Percentiles rank a stretch among this genome's conserved stretches.
Conservation (phyloP, 2,329 filamentous ascomycete species). For the Emmonsia crescens region DNA sequence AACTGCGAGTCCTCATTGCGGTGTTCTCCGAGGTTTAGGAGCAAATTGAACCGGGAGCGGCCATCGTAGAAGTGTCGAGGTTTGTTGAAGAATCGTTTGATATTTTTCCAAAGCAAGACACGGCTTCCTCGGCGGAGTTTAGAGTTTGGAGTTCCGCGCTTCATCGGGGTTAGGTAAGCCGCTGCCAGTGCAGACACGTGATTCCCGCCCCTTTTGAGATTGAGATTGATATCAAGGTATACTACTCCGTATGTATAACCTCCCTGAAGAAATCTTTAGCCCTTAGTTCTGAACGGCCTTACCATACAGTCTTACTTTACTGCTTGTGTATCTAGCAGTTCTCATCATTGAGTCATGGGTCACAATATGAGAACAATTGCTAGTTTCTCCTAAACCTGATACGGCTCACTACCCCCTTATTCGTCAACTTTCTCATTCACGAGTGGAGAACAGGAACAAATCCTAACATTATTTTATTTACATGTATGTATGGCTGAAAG, state of each 20-base stretch:
- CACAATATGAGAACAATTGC: background rate
- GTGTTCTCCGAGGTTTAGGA: background rate
- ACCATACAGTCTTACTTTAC: background rate
- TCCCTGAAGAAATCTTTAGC: background rate
- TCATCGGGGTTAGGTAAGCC: background rate
- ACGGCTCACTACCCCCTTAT: background rate
- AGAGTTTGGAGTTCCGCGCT: background rate
- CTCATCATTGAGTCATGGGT: background rate
- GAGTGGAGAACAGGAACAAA: background rate
- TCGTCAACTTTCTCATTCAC: background rate
- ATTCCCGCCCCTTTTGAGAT: background rate
- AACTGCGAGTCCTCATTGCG: background rate
- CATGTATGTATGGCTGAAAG: background rate
- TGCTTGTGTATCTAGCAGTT: background rate
- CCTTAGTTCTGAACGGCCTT: background rate
- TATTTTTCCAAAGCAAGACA: background rate
- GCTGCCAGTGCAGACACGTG: background rate
- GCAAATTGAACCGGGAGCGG: background rate
- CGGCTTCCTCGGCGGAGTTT: background rate
- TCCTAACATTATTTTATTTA: background rate
- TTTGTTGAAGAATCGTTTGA: background rate
- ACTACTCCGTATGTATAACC: too few relatives aligned
- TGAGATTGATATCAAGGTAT: background rate
- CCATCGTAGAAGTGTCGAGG: background rate
- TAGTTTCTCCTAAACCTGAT: background rate